Conservation (phyloP, 2,329 filamentous ascomycete genomes). For the Lasiodiplodia hormozganensis region DNA sequence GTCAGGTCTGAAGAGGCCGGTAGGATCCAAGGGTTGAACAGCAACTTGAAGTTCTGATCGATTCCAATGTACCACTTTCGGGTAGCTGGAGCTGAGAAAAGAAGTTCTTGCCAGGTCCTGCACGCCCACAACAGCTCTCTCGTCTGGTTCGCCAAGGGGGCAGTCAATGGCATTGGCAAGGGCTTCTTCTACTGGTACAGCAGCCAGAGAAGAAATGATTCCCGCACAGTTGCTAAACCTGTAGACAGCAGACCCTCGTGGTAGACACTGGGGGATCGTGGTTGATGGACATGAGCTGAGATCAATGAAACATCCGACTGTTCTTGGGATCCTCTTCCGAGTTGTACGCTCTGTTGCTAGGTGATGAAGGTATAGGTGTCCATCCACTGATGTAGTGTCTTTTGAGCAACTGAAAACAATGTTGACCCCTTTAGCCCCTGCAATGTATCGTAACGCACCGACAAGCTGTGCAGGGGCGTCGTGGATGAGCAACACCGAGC, state of each 20-base stretch:
- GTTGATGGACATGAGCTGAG: not conserved
- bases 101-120: not conserved
- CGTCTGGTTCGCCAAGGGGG: not conserved
- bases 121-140: not conserved
- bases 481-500: not conserved
- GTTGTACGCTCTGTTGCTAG: not conserved
- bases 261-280: not conserved
- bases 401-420: not conserved
- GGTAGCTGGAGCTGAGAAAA: not conserved
- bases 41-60: not conserved
- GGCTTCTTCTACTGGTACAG: not conserved
- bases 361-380: not conserved
- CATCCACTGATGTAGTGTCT: not conserved
- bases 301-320: not conserved
- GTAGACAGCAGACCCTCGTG: not conserved
- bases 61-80: not conserved
- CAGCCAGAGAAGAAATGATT: not conserved
- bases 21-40: not conserved
- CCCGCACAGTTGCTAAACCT: not conserved
- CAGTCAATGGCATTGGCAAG: not conserved
- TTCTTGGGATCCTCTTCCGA: not conserved
- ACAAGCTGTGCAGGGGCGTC: not conserved
- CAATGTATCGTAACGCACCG: not conserved
- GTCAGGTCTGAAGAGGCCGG: constrained; percentile 25
- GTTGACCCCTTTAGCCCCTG: not conserved